Conservation (phyloP, 2,329 filamentous ascomycete genomes). For the Fusarium incarnatum region DNA sequence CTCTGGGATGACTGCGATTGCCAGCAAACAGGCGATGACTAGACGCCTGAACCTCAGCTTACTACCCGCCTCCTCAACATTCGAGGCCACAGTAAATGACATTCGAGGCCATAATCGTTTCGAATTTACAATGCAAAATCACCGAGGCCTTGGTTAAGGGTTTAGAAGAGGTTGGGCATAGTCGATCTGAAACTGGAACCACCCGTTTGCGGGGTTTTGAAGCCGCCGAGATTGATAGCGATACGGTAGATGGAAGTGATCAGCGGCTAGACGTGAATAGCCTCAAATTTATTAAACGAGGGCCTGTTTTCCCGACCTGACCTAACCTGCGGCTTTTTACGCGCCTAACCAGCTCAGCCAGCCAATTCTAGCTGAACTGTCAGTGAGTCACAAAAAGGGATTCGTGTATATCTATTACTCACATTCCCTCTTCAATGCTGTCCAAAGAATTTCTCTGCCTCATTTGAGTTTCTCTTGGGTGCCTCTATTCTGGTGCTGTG, state of each 20-base stretch:
- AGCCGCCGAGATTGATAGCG: constrained; percentile 22
- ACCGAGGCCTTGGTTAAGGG: background rate
- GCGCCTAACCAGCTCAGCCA: constrained; percentile 2
- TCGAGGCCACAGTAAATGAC: background rate
- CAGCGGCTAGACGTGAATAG: constrained; percentile 19
- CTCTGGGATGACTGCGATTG: background rate
- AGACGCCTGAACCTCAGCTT: background rate
- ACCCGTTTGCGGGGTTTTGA: constrained; percentile 19
- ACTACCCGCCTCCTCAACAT: background rate
- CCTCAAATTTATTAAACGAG: constrained; percentile 15
- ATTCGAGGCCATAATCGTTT: background rate
- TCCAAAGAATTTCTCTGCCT: constrained; percentile 22
- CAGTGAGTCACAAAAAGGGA: constrained; percentile 10
- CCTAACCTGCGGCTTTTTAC: background rate
- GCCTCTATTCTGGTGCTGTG: background rate
- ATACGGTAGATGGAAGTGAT: constrained; percentile 10
- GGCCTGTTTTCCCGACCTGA: background rate
- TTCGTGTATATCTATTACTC: constrained; percentile 1
- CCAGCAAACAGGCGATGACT: background rate
- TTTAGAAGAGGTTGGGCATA: constrained; percentile 26
- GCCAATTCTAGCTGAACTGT: background rate
- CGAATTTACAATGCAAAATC: background rate
- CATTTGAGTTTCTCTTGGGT: background rate
- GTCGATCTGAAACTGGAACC: constrained; percentile 22
- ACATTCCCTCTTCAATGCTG: background rate